These are phyloP conservation scores for Penicillium canescens DNA, from an alignment of 495 filamentous ascomycete species.

Conservation along the genomic window DNA sequence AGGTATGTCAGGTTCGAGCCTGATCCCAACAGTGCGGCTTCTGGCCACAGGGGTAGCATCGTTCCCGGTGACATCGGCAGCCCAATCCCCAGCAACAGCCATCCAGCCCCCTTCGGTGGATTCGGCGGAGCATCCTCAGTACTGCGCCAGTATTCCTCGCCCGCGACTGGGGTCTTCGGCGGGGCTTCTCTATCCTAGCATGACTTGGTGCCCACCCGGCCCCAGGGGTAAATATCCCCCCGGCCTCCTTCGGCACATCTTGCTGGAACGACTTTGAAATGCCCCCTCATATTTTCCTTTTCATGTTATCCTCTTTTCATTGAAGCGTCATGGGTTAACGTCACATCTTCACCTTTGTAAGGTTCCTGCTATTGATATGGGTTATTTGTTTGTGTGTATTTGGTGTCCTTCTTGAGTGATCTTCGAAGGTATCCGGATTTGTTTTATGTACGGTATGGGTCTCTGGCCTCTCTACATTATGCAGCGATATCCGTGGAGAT, in stretches of 20 bases:
- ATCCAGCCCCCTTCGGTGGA: constrained; percentile 44
- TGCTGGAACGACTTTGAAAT: constrained; percentile 22
- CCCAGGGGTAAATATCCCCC: neutral
- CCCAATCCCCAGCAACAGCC: constrained; percentile 42
- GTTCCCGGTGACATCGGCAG: constrained; percentile 54
- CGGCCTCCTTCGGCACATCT: constrained; percentile 4
- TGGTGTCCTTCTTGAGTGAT: constrained; percentile 15
- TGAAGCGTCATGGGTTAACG: constrained; percentile 35
- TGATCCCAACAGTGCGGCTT: constrained; percentile 42
- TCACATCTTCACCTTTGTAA: constrained; percentile 23
- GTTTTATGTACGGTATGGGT: constrained; percentile 28
- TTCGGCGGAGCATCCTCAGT: constrained; percentile 35
- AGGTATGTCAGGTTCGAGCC: constrained; percentile 65
- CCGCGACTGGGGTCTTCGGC: constrained; percentile 39
- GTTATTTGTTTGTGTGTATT: constrained; percentile 14
- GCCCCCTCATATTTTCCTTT: constrained; percentile 6
- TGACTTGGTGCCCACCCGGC: constrained; percentile 1
- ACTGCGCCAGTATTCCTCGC: constrained; percentile 42
- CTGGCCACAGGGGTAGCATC: constrained; percentile 43
- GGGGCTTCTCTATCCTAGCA: constrained; percentile 14
- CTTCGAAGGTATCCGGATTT: constrained; percentile 24
- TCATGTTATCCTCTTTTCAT: constrained; percentile 18
- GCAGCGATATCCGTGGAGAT: constrained; percentile 40
- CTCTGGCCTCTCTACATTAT: constrained; percentile 33
- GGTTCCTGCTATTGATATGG: constrained; percentile 14